Evolutionary conservation across 208 protist genomes (phyloP).

Genomic region (Trypanosoma brucei): DNA sequence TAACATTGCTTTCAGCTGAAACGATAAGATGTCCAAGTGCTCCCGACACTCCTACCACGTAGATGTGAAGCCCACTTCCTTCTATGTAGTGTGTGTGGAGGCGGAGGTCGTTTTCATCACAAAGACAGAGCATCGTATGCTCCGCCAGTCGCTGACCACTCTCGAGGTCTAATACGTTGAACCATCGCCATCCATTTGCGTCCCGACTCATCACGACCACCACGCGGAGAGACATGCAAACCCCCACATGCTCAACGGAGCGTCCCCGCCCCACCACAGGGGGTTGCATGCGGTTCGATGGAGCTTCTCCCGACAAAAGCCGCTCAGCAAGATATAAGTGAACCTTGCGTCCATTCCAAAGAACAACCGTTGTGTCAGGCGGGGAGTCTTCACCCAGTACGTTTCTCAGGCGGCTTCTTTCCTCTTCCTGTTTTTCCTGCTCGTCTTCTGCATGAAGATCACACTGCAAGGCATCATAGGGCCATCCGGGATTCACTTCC

Average conservation of each 20-base stretch:
- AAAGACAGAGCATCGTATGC: slow-evolving; percentile 67
- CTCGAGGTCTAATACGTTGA: slow-evolving; percentile 71
- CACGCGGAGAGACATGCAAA: slow-evolving; percentile 43
- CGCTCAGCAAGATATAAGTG: slow-evolving; percentile 5
- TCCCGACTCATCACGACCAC: slow-evolving; percentile 70
- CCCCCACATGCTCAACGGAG: slow-evolving; percentile 50
- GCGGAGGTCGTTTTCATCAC: slow-evolving; percentile 54
- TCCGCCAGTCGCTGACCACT: slow-evolving; percentile 54
- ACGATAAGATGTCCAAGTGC: slow-evolving; percentile 65
- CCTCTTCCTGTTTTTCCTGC: background rate
- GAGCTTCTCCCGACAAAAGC: background rate
- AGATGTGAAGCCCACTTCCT: slow-evolving; percentile 65
- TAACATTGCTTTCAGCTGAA: slow-evolving; percentile 19
- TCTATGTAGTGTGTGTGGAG: slow-evolving; percentile 44
- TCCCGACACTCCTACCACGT: slow-evolving; percentile 57
- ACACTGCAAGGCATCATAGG: background rate
- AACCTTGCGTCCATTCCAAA: slow-evolving; percentile 8
- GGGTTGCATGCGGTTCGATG: slow-evolving; percentile 12
- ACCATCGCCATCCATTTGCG: slow-evolving; percentile 74
- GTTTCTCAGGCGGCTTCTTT: background rate
- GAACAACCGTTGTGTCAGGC: slow-evolving; percentile 3
- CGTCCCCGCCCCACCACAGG: slow-evolving; percentile 41
- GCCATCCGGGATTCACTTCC: background rate
- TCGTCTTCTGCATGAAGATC: background rate
- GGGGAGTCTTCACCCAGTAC: background rate